A percentile compares a stretch with the other conserved stretches of the same genome.
phyloP scores from a whole-genome alignment of 352 stramenopile genomes.

The Globisporangium alternatum region DNA sequence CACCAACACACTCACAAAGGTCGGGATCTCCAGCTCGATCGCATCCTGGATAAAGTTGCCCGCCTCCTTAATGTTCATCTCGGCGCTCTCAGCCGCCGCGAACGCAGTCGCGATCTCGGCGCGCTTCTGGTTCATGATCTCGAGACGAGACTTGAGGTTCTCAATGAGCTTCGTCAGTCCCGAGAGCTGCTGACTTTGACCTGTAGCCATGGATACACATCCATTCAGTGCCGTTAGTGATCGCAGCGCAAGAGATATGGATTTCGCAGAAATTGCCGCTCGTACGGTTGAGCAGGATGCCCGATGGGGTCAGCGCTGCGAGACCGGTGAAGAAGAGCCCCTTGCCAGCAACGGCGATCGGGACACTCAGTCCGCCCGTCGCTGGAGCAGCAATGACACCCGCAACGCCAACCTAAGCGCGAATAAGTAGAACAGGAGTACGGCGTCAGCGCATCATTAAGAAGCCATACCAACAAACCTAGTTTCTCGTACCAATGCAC shows the following conservation, averaged over 20 bases:
- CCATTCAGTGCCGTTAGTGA: background rate
- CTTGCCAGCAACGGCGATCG: constrained; percentile 82
- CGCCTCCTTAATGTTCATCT: constrained; percentile 83
- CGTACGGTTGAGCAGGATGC: constrained; percentile 84
- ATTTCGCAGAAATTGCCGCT: too few species aligned
- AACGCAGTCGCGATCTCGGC: constrained; percentile 74
- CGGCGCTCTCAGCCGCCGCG: constrained; percentile 61
- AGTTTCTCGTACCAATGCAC: constrained; percentile 45
- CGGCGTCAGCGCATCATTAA: background rate
- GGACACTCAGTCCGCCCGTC: constrained; percentile 76
- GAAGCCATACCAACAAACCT: too few species aligned
- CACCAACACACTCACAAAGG: constrained; percentile 8
- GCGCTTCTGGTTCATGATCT: constrained; percentile 85
- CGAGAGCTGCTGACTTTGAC: constrained; percentile 78
- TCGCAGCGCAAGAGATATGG: too few species aligned
- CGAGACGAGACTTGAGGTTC: constrained; percentile 77
- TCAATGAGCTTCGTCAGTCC: constrained; percentile 74
- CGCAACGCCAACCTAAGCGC: constrained; percentile 52
- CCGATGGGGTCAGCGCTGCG: constrained; percentile 75
- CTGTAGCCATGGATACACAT: constrained; percentile 22
- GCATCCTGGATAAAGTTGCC: constrained; percentile 79
- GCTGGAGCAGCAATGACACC: constrained; percentile 73
- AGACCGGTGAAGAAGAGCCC: constrained; percentile 80
- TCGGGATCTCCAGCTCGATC: constrained; percentile 72
- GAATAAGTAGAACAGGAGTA: background rate